phyloP scores from a whole-genome alignment of 495 filamentous ascomycete species.

The Clavariopsis aquatica region DNA sequence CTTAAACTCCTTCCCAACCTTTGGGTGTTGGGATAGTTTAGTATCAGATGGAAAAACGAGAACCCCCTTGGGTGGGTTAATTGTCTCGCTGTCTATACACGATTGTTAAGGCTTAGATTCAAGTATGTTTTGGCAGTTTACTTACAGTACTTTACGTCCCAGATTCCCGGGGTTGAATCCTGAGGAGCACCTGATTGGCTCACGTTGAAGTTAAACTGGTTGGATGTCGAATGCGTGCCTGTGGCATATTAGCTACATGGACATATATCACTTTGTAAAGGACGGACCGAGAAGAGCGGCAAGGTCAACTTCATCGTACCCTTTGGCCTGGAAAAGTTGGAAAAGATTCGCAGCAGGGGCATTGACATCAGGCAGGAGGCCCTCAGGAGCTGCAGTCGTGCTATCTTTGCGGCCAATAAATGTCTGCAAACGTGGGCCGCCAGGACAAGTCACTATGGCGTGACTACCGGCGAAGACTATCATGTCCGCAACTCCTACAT shows the following conservation, averaged over 20 bases:
- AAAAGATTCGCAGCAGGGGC: slow-evolving; percentile 32
- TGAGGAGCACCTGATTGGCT: slow-evolving; percentile 27
- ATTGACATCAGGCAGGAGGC: slow-evolving; percentile 39
- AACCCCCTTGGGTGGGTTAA: slow-evolving; percentile 23
- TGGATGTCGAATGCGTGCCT: slow-evolving; percentile 38
- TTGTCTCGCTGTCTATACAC: slow-evolving; percentile 28
- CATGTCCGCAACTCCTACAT: slow-evolving; percentile 39
- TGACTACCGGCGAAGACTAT: slow-evolving; percentile 39
- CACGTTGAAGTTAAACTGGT: slow-evolving; percentile 26
- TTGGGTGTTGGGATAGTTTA: slow-evolving; percentile 17
- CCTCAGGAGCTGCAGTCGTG: slow-evolving; percentile 23
- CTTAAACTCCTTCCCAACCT: slow-evolving; percentile 40
- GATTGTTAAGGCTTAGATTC: background rate
- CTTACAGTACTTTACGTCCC: slow-evolving; percentile 42
- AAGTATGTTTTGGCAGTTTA: background rate
- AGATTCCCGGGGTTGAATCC: slow-evolving; percentile 40
- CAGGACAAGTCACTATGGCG: slow-evolving; percentile 42
- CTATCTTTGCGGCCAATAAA: slow-evolving; percentile 39
- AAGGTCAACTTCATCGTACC: slow-evolving; percentile 38
- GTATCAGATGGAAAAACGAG: slow-evolving; percentile 32
- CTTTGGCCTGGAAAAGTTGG: slow-evolving; percentile 40
- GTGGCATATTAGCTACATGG: background rate
- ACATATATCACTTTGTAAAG: background rate
- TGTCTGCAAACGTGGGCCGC: slow-evolving; percentile 38
- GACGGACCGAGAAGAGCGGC: slow-evolving; percentile 39